phyloP scores from a whole-genome alignment of 441 rosid genomes.

The Aleurites moluccanus region DNA sequence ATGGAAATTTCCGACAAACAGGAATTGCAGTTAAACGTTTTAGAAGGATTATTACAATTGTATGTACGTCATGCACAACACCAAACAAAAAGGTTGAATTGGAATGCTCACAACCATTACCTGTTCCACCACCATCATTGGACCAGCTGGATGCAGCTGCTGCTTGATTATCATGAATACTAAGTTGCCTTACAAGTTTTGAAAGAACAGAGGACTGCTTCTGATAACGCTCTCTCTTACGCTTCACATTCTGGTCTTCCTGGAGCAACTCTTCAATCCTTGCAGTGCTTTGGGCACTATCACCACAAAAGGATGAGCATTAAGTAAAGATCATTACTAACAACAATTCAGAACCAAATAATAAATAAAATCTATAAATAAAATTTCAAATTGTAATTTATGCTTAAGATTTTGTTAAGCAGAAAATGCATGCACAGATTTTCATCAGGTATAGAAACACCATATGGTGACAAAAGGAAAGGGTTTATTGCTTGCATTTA shows the following conservation, averaged over 20 bases:
- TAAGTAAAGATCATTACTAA: neutral
- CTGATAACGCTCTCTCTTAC: slow-evolving; percentile 74
- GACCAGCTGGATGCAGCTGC: slow-evolving; percentile 89
- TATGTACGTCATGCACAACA: neutral
- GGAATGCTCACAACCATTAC: slow-evolving; percentile 30
- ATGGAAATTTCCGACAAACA: no score
- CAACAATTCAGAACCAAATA: neutral
- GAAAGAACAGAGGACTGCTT: slow-evolving; percentile 88
- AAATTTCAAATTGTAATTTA: neutral
- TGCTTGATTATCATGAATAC: slow-evolving; percentile 90
- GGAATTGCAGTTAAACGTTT: no score
- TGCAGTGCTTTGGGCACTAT: slow-evolving; percentile 73
- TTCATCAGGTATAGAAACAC: neutral
- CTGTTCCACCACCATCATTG: slow-evolving; percentile 50
- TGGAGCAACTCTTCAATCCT: slow-evolving; percentile 85
- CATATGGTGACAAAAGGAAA: neutral
- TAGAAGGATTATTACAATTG: neutral
- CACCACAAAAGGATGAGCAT: slow-evolving; percentile 13
- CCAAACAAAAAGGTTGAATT: neutral
- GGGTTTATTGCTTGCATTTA: slow-evolving; percentile 2
- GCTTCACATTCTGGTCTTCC: slow-evolving; percentile 87
- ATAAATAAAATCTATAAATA: neutral
- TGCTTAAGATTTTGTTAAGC: neutral
- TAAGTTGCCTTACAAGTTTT: slow-evolving; percentile 78
- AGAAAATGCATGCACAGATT: neutral